These are phyloP conservation scores for Coffea eugenioides DNA, from an alignment of 257 asterid genomes.

Conservation along the genomic window DNA sequence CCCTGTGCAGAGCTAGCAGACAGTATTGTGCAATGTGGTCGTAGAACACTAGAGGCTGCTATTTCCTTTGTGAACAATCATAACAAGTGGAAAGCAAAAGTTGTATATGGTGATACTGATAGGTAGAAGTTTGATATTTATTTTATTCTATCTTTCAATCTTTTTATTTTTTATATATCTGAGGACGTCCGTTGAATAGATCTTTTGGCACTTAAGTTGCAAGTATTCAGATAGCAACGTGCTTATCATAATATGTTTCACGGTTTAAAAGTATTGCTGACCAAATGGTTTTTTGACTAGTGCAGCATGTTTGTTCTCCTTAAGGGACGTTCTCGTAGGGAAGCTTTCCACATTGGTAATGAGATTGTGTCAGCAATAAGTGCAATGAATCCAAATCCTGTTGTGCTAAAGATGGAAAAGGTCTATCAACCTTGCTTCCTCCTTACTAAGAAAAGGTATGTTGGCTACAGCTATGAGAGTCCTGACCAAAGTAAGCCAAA, in stretches of 20 bases:
- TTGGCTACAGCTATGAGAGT: constrained; percentile 92
- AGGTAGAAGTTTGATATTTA: constrained; percentile 40
- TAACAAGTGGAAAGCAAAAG: constrained; percentile 84
- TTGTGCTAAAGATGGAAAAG: constrained; percentile 89
- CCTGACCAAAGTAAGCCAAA: constrained; percentile 70
- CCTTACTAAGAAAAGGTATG: constrained; percentile 93
- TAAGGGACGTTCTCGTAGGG: constrained; percentile 76
- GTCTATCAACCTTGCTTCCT: constrained; percentile 92
- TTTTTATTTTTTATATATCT: not conserved
- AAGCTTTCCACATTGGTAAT: constrained; percentile 75
- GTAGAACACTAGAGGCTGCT: constrained; percentile 87
- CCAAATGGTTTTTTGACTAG: constrained; percentile 4
- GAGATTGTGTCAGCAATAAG: constrained; percentile 86
- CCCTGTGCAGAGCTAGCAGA: constrained; percentile 99
- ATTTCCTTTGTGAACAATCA: constrained; percentile 74
- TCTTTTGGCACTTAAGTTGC: not conserved
- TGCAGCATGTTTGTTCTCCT: constrained; percentile 97
- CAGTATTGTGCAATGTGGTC: constrained; percentile 97
- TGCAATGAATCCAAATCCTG: constrained; percentile 82
- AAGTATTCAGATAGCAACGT: not conserved
- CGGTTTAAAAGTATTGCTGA: not conserved
- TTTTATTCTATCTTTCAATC: not conserved
- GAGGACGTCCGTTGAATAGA: not conserved
- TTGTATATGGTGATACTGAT: constrained; percentile 93
- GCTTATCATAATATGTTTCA: not conserved